Percentiles rank a stretch among this genome's conserved stretches.
These are phyloP conservation scores for Friedmanniomyces endolithicus DNA, from an alignment of 495 filamentous ascomycete genomes.

Conservation along the genomic window DNA sequence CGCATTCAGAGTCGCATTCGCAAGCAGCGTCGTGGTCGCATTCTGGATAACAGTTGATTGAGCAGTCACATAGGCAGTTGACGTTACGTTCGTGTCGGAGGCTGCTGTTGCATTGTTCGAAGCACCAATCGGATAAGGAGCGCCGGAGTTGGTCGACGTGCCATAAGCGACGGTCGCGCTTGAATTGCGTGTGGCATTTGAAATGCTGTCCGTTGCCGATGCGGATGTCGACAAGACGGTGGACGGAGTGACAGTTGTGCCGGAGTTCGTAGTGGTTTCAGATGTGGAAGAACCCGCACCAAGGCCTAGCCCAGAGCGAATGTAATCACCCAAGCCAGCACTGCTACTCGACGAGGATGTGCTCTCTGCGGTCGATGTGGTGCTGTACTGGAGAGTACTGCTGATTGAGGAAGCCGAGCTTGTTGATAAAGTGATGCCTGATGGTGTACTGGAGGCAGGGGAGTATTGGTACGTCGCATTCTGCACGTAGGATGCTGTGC, in stretches of 20 bases:
- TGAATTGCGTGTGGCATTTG: no score
- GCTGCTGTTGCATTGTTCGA: no score
- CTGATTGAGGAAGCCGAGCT: neutral
- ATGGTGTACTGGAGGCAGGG: neutral
- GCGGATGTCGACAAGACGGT: no score
- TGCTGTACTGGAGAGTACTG: neutral
- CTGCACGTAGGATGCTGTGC: neutral
- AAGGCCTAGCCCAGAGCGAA: neutral
- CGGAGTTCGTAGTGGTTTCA: neutral
- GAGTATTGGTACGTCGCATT: neutral
- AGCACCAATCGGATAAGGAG: no score
- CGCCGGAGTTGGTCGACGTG: no score
- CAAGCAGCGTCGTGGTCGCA: no score
- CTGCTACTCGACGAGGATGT: neutral
- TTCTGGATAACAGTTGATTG: no score
- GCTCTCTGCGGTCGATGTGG: neutral
- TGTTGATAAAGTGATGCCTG: neutral
- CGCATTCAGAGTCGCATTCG: no score
- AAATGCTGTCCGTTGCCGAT: no score
- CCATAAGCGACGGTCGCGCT: no score
- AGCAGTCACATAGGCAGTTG: no score
- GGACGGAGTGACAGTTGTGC: neutral
- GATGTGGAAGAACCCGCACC: neutral
- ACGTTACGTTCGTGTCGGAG: no score
- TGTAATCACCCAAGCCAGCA: neutral